Base-by-base conservation (phyloP, 306 rosid genomes). In the Corylus avellana region DNA sequence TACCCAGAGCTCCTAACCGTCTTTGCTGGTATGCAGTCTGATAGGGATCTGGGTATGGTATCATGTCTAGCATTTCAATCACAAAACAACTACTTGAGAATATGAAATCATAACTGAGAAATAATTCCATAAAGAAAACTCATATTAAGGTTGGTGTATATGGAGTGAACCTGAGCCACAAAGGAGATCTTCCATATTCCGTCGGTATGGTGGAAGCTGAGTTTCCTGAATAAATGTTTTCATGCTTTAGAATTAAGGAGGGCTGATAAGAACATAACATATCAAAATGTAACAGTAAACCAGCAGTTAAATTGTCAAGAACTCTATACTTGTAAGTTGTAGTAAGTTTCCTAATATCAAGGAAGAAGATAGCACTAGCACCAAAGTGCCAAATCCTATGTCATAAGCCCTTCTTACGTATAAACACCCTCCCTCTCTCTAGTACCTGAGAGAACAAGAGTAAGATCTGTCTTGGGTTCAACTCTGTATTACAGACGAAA, bases 11-110 rank as follows among this genome's bases (percentile, higher is more conserved):
- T 82, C 98, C 99, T 77, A 91, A 89, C 57, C 99, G 87, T 78
- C 98, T 90, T 80, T 70, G 82, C 87, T 96, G 99, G 86, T 90
- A 96, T 74, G 87, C 88, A 88, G 88, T 91, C 88, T 96, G 99
- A 87, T 93, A 93, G 57, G 99, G 99, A 86, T 96, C 98, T 17
- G 97, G 90, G 84, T 96, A 96, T 32, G 99, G 99, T 73, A 93
- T 87, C 98, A 93, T 89, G 83, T 86, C 99, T 93, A 88, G 80
- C 68, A 70, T 80, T 83, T 75, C 78, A 79, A 88, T 72, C 79
- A 87, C 58, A 82, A 70, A 86, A 88, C 78, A 70, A 80, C 75
- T 66, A 76, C 37, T 37, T 76, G 59, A 76, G 81, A 87, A 75
- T 82, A 70, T 12, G 63, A 62, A 73, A 44, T 35, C 49, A 47